Evolutionary conservation across 148 eudicot genomes (phyloP), one percentile per base, ranked within the genome.

Genomic region (Cornus suecica): DNA sequence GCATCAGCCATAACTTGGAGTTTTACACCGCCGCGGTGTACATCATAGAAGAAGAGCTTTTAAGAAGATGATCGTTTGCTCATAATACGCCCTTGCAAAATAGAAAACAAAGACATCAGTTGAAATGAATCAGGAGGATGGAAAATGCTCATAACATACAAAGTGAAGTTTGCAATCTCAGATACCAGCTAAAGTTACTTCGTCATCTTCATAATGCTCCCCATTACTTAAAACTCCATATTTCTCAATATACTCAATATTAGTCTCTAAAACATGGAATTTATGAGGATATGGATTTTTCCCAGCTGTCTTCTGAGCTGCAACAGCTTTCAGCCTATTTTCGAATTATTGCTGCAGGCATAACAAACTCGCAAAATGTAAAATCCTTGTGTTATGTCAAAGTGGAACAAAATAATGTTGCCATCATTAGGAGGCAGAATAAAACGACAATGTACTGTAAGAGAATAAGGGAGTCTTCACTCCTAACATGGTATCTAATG

Each of bases 1-100:
- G 92, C 94, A 88, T 91, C 96, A 29, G 96, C 86, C 96, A 95
- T 92, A 48, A 95, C 85, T 95, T 95, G 99, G 69, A 95, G 89
- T 77, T 95, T 95, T 60, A 85, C 91, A 86, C 90, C 91, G 64
- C 69, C 42, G 41, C 91, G 88, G 75, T 91, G 88, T 75, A 95
- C 84, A 83, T 95, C 99, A 77, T 92, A 95, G 75, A 95, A 95
- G 80, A 89, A 84, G 52, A 95, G 86, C 84, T 91, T 92, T 56
- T 92, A 75, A 27, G 97, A 92, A n/a, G 99, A 92, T 1, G 99
- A 78, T 29, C 99, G 79, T 74, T 92, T 95, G 92, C 76, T 92
- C 97, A 92, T 92, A 60, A 95, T 80, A 71, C 99, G 84, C 78
- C 98, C 97, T 94, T 14, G 29, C 70, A 83, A 80, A 31, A 75